These are phyloP conservation scores for Eucalyptus caleyi DNA, from an alignment of 345 rosid genomes.

Conservation along the genomic window DNA sequence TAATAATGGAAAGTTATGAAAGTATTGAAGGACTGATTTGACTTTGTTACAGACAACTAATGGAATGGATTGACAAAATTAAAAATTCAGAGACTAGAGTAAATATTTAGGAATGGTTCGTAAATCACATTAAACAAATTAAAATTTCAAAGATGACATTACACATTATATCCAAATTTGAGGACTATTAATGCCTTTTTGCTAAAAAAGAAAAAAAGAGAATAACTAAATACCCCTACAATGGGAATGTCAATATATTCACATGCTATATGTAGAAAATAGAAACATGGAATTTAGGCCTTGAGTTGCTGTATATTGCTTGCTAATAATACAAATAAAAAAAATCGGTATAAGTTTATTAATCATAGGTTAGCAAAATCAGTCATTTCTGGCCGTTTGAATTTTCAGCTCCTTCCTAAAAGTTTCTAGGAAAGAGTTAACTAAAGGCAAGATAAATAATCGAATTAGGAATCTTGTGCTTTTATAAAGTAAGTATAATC, in stretches of 20 bases:
- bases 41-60: fast-evolving
- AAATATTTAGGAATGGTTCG: too few species aligned
- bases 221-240: background rate
- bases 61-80: fast-evolving
- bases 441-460: too few species aligned
- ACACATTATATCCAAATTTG: too few species aligned
- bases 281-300: background rate
- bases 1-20: fast-evolving
- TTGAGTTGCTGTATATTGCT: background rate
- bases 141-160: too few species aligned
- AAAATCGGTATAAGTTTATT: background rate
- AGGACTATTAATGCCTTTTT: background rate
- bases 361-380: background rate
- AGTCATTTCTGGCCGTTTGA: background rate
- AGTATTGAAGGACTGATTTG: too few species aligned
- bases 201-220: background rate
- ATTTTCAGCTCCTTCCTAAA: background rate
- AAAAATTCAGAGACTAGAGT: too few species aligned
- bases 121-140: fast-evolving
- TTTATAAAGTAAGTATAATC: background rate
- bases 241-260: too few species aligned
- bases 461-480: background rate
- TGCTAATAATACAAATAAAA: background rate
- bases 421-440: background rate
- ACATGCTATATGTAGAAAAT: too few species aligned